A percentile compares a stretch with the other conserved stretches of the same genome.
These are phyloP conservation scores for Coemansia sp. DNA, from an alignment of 192 early-diverging fungal species.

Conservation along the genomic window DNA sequence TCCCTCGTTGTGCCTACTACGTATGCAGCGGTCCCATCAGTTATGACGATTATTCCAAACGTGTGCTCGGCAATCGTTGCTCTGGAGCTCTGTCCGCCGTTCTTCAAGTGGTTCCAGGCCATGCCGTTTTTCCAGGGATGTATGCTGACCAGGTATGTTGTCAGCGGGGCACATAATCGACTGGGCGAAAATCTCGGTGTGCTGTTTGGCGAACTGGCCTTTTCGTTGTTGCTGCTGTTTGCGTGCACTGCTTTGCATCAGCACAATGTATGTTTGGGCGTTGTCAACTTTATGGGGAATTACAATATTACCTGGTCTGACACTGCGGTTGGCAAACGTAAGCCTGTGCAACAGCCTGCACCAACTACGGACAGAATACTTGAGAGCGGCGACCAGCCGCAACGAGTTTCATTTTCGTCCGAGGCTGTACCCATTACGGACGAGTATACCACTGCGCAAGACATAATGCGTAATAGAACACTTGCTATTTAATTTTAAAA, in stretches of 20 bases:
- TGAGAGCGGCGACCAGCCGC: not conserved
- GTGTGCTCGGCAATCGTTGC: not conserved
- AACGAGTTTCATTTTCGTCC: not conserved
- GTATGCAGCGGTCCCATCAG: not conserved
- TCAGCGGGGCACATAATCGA: not conserved
- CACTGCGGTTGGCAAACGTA: not conserved
- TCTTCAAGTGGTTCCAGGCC: conserved; percentile 1
- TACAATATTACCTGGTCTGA: not conserved
- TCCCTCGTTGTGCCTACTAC: not conserved
- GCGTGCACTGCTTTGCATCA: not conserved
- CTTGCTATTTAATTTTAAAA: not conserved
- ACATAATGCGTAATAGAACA: not conserved
- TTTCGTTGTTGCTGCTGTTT: not conserved
- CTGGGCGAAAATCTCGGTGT: not conserved
- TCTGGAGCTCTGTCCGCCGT: not conserved
- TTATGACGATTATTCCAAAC: not conserved
- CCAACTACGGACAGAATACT: not conserved
- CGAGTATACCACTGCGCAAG: not conserved
- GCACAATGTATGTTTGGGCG: not conserved
- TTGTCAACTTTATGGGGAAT: not conserved
- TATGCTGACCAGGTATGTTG: not conserved
- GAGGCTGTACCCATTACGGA: not conserved
- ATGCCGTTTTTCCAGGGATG: not conserved
- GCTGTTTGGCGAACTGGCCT: not conserved
- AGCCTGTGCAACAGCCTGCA: not conserved